Base-by-base conservation (phyloP, 441 rosid species). In the Bocquillonia castaneifolia region DNA sequence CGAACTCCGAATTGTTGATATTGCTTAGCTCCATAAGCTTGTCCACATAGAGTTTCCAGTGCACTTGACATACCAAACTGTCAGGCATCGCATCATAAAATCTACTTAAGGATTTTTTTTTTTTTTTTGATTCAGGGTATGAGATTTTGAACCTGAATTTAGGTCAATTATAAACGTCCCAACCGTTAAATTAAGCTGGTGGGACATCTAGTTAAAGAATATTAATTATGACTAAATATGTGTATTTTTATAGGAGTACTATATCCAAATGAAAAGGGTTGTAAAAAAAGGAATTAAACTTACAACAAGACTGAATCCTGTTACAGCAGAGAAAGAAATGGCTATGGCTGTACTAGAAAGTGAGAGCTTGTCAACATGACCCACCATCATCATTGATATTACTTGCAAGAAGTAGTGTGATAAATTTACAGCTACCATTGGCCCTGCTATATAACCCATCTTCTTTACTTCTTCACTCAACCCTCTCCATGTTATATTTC, bases 21-120 rank as follows among this genome's bases (percentile, higher is more conserved):
- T 45, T 88, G 85, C 32, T 78, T 48, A 48, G 96, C 96, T 79
- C 96, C 96, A 60, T 80, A 76, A 25, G 89, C 88, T 87, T 90
- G 95, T 0, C 96, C 96, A 70, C 88, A 83, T 12, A 90, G 59
- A 26, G 95, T 92, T 69, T 92, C 98, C 72, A 90, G 57, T 2
- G 93, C 98, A 78, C 59, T 77, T 6, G 96, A 76, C 80, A 90
- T 80, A 47, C 95, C 96, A 67, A 69, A 79, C 96, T 88, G 88
- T 66, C n/a, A 32, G 53, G 13, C 29, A 10, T 1, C 12, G 18
- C 39, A 62, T 17, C n/a, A 42, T 17, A 4, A 36, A 36, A 36
- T 36, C 40, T 36, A 36, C 6, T 36, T 36, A 36, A 36, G 40
- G 6, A 36, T 3, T 3, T 10, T 36, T 10, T n/a, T n/a, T n/a